phyloP scores from a whole-genome alignment of 768 basidiomycete genomes.

The Amanita muscaria region DNA sequence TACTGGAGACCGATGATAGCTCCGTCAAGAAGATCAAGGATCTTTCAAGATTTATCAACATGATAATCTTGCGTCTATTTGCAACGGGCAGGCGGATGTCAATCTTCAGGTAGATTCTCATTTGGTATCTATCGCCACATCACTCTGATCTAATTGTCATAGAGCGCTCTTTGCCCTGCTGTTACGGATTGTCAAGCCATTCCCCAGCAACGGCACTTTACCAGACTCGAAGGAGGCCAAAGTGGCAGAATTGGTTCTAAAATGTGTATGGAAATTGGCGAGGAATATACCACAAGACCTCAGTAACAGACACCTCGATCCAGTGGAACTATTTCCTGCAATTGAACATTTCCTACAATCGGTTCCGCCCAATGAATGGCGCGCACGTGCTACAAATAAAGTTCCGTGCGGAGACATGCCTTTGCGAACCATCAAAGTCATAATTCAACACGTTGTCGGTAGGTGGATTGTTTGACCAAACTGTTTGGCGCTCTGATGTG shows the following conservation, averaged over 20 bases:
- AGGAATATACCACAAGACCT: slow-evolving; percentile 91
- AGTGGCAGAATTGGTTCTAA: slow-evolving; percentile 86
- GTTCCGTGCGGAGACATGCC: slow-evolving; percentile 98
- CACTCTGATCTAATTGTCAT: slow-evolving; percentile 8
- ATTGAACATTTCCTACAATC: slow-evolving; percentile 92
- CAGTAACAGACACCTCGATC: slow-evolving; percentile 67
- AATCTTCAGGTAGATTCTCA: slow-evolving; percentile 66
- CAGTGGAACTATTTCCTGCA: slow-evolving; percentile 82
- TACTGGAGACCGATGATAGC: slow-evolving; percentile 91
- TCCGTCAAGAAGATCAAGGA: slow-evolving; percentile 81
- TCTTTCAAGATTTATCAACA: slow-evolving; percentile 93
- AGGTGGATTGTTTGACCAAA: slow-evolving; percentile 25
- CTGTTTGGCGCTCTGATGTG: slow-evolving; percentile 8
- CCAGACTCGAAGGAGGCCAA: slow-evolving; percentile 76
- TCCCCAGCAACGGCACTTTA: slow-evolving; percentile 64
- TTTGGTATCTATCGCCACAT: slow-evolving; percentile 2
- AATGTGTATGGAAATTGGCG: slow-evolving; percentile 98
- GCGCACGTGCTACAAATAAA: slow-evolving; percentile 80
- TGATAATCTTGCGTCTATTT: slow-evolving; percentile 92
- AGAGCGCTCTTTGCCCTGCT: slow-evolving; percentile 78
- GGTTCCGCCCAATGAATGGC: slow-evolving; percentile 94
- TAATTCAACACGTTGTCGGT: slow-evolving; percentile 96
- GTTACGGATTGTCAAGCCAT: slow-evolving; percentile 75
- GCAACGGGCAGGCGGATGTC: slow-evolving; percentile 85
- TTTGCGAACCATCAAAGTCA: slow-evolving; percentile 92